Conservation (phyloP, 768 basidiomycete species). For the Bullera alba region DNA sequence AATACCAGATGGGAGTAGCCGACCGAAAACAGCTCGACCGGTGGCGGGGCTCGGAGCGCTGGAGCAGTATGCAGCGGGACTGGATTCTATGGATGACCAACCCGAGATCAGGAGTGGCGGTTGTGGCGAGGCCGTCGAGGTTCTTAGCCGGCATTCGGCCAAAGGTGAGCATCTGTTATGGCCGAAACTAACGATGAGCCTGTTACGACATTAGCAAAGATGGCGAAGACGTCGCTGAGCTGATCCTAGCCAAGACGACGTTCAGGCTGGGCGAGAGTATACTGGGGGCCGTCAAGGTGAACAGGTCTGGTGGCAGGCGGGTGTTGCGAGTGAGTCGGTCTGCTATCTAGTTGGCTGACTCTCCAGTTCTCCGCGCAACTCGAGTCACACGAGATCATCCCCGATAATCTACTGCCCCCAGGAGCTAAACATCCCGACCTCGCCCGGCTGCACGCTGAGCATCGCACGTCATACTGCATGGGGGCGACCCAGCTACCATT, state of each 20-base stretch:
- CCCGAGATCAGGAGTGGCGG: constrained; percentile 29
- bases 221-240: constrained; percentile 74
- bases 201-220: constrained; percentile 96
- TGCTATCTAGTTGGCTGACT: not conserved
- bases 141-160: constrained; percentile 77
- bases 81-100: too few species aligned
- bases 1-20: too few species aligned
- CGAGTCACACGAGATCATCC: constrained; percentile 70
- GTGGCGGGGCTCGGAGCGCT: too few species aligned
- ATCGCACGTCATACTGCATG: constrained; percentile 67
- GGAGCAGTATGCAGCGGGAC: constrained; percentile 13
- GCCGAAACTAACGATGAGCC: constrained; percentile 50
- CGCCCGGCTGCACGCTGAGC: constrained; percentile 75
- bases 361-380: constrained; percentile 75
- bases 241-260: constrained; percentile 86
- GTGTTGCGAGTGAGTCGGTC: constrained; percentile 65
- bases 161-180: constrained; percentile 59
- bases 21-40: too few species aligned
- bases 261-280: constrained; percentile 91
- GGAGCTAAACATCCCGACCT: constrained; percentile 49
- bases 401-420: constrained; percentile 54
- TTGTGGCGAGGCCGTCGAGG: constrained; percentile 76
- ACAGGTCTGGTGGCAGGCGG: constrained; percentile 62
- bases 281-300: constrained; percentile 78
- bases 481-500: constrained; percentile 74